phyloP scores from a whole-genome alignment of 2,329 filamentous ascomycete genomes.

The Cyanodermella asteris region DNA sequence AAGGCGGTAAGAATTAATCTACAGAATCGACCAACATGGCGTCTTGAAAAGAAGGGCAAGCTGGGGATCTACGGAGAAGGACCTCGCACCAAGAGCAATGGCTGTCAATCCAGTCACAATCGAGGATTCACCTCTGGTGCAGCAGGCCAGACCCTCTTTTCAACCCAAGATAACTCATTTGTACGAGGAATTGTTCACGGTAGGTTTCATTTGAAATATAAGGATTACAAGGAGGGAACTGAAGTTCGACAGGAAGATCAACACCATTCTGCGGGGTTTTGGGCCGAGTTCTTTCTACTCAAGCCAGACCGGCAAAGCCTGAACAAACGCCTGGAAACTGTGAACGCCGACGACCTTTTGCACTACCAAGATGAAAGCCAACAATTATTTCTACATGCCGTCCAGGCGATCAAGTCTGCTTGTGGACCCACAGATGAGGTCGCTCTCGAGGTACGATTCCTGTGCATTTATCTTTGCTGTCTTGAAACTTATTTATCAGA shows the following conservation, averaged over 20 bases:
- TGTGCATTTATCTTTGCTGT: constrained; percentile 1
- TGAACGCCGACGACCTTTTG: constrained; percentile 54
- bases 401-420: constrained; percentile 42
- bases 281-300: constrained; percentile 86
- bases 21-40: too few species aligned
- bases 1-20: too few species aligned
- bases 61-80: too few species aligned
- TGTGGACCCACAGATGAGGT: constrained; percentile 45
- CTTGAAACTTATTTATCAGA: constrained; percentile 37
- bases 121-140: constrained; percentile 83
- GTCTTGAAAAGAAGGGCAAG: too few species aligned
- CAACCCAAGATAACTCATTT: constrained; percentile 84
- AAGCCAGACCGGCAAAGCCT: constrained; percentile 54
- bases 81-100: too few species aligned
- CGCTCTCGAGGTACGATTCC: constrained; percentile 56
- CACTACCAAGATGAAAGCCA: constrained; percentile 54
- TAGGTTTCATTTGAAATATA: neutral
- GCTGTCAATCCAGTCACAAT: too few species aligned
- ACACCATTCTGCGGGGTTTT: constrained; percentile 73
- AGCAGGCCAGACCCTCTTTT: constrained; percentile 75
- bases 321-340: constrained; percentile 43
- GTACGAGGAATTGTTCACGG: constrained; percentile 60
- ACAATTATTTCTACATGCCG: constrained; percentile 54
- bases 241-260: constrained; percentile 41
- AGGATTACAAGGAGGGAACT: constrained; percentile 10